Evolutionary conservation across 1,284 basidiomycete genomes (phyloP).

Genomic region (Mycosarcoma maydis): DNA sequence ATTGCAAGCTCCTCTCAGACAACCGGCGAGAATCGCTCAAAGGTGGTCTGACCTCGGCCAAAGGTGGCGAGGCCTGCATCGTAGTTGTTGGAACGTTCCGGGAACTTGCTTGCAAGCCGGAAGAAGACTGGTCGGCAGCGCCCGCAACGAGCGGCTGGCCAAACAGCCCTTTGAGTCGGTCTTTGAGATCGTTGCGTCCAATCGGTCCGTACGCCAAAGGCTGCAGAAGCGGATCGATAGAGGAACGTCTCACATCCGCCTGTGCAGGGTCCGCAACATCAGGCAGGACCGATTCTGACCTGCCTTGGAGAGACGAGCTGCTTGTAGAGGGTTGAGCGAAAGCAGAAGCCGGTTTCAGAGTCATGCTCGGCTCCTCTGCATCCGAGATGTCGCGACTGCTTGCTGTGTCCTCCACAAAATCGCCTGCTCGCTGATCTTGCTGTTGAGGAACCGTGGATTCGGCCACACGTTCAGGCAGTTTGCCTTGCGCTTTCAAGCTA

Average conservation of each 20-base stretch:
- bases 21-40: slow-evolving; percentile 1
- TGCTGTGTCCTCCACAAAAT: slow-evolving; percentile 42
- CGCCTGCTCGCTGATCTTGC: slow-evolving; percentile 17
- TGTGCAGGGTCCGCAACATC: background rate
- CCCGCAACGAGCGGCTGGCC: slow-evolving; percentile 36
- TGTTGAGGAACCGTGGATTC: background rate
- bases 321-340: background rate
- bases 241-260: slow-evolving; percentile 5
- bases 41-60: background rate
- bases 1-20: background rate
- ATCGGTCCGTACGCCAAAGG: slow-evolving; percentile 20
- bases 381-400: slow-evolving; percentile 46
- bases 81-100: background rate
- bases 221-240: slow-evolving; percentile 30
- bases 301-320: background rate
- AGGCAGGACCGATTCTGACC: background rate
- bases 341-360: too few relatives aligned
- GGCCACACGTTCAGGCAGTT: slow-evolving; percentile 25
- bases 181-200: slow-evolving; percentile 23
- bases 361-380: slow-evolving; percentile 10
- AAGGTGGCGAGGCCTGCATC: too few relatives aligned
- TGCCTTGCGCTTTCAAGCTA: slow-evolving; percentile 34
- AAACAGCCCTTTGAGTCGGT: slow-evolving; percentile 46
- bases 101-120: background rate
- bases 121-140: background rate